Evolutionary conservation across 352 stramenopile species (phyloP).

Genomic region (Discostella stelligera): DNA sequence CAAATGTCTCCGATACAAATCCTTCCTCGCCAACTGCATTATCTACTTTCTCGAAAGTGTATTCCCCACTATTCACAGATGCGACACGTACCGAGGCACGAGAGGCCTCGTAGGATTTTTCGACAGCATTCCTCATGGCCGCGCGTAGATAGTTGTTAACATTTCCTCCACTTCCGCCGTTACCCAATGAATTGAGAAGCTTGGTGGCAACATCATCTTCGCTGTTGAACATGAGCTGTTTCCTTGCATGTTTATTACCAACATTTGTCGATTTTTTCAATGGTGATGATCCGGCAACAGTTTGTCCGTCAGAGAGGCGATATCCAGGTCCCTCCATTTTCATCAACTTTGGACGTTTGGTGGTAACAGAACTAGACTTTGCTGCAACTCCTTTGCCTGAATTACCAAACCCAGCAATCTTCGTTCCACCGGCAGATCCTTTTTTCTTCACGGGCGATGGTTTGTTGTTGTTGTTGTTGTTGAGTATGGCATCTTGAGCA

Average conservation of each 20-base stretch:
- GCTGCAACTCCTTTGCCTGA: constrained; percentile 3
- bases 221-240: constrained; percentile 26
- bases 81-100: constrained; percentile 56
- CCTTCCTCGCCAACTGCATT: constrained; percentile 29
- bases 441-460: constrained; percentile 25
- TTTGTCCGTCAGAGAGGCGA: constrained; percentile 42
- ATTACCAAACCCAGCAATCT: constrained; percentile 19
- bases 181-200: constrained; percentile 42
- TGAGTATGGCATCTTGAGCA: constrained; percentile 55
- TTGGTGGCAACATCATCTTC: constrained; percentile 50
- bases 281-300: constrained; percentile 15
- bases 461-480: constrained; percentile 3
- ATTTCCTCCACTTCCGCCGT: constrained; percentile 31
- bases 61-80: constrained; percentile 54
- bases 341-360: constrained; percentile 24
- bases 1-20: neutral
- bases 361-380: constrained; percentile 4
- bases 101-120: constrained; percentile 69
- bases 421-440: neutral
- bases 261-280: constrained; percentile 13
- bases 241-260: constrained; percentile 3
- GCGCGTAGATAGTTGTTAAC: constrained; percentile 58
- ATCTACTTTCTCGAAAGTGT: constrained; percentile 22
- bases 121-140: constrained; percentile 72
- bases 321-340: constrained; percentile 57